These are phyloP conservation scores for Saccharum officinarum DNA, from an alignment of 176 grass and related monocot species.

Conservation along the genomic window DNA sequence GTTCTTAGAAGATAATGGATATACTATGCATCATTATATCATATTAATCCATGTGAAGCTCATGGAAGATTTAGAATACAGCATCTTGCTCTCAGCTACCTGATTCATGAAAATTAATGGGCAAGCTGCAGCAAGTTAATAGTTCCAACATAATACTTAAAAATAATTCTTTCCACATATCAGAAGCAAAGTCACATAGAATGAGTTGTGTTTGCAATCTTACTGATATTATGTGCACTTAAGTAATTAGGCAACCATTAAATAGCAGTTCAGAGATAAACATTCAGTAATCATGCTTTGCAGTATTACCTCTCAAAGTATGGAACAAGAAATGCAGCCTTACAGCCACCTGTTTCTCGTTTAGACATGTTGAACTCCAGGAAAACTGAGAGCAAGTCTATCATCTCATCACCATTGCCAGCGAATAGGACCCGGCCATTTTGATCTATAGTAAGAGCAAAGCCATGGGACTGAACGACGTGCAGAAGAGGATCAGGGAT, in stretches of 20 bases:
- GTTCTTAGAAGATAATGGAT: neutral
- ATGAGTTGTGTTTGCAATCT: neutral
- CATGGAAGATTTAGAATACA: neutral
- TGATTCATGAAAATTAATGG: neutral
- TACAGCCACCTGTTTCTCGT: conserved; percentile 48
- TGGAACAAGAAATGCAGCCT: conserved; percentile 70
- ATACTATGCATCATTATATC: neutral
- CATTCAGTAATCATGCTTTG: neutral
- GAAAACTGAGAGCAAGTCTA: conserved; percentile 51
- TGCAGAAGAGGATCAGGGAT: conserved; percentile 52
- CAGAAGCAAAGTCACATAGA: neutral
- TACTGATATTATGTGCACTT: neutral
- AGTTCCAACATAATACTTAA: neutral
- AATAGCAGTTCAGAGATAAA: neutral
- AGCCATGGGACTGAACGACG: conserved; percentile 44
- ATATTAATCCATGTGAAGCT: neutral
- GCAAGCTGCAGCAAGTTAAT: neutral
- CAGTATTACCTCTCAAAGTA: conserved; percentile 70
- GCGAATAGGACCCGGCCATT: conserved; percentile 57
- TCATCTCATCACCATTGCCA: conserved; percentile 59
- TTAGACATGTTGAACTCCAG: conserved; percentile 54
- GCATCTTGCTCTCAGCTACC: neutral
- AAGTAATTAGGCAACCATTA: neutral
- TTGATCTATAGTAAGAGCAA: conserved; percentile 43
- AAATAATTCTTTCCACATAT: neutral